phyloP scores from a whole-genome alignment of 805 yeast species.

The Wickerhamomyces kurtzmanii region DNA sequence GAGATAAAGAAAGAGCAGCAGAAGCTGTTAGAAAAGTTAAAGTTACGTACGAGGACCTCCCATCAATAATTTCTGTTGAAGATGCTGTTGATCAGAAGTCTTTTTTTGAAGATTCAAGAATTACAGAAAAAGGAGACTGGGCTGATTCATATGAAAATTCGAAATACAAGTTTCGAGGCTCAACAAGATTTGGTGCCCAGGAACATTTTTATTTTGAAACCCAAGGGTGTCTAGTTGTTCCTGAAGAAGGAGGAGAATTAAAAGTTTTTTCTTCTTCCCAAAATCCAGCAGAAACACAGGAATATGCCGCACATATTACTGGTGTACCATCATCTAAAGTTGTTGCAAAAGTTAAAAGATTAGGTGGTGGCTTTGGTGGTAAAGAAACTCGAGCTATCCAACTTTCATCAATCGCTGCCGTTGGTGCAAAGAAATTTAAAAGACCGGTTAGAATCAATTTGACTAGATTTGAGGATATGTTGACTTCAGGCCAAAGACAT shows the following conservation, averaged over 20 bases:
- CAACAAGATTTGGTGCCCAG: too few relatives aligned
- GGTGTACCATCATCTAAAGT: slow-evolving; percentile 31
- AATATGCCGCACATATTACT: slow-evolving; percentile 29
- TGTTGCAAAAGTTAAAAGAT: slow-evolving; percentile 29
- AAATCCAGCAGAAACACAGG: slow-evolving; percentile 35
- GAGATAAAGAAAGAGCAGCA: too few relatives aligned
- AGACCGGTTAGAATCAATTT: slow-evolving; percentile 32
- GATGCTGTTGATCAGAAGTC: too few relatives aligned
- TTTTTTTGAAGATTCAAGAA: too few relatives aligned
- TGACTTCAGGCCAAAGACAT: too few relatives aligned
- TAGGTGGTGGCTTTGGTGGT: slow-evolving; percentile 44
- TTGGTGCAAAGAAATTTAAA: slow-evolving; percentile 31
- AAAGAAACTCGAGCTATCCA: slow-evolving; percentile 33
- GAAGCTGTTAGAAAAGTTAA: too few relatives aligned
- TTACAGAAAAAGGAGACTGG: too few relatives aligned
- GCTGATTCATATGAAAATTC: too few relatives aligned
- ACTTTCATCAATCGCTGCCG: slow-evolving; percentile 26
- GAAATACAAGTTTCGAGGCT: too few relatives aligned
- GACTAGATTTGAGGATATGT: slow-evolving; percentile 34
- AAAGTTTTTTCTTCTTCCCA: slow-evolving; percentile 33
- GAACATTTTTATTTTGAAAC: too few relatives aligned
- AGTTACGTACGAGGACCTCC: too few relatives aligned
- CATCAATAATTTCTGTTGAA: too few relatives aligned
- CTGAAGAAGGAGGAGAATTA: slow-evolving; percentile 36
- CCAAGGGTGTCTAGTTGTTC: slow-evolving; percentile 28